These are phyloP conservation scores for Ogataea nakhonphanomensis DNA, from an alignment of 805 yeast species.

Conservation along the genomic window DNA sequence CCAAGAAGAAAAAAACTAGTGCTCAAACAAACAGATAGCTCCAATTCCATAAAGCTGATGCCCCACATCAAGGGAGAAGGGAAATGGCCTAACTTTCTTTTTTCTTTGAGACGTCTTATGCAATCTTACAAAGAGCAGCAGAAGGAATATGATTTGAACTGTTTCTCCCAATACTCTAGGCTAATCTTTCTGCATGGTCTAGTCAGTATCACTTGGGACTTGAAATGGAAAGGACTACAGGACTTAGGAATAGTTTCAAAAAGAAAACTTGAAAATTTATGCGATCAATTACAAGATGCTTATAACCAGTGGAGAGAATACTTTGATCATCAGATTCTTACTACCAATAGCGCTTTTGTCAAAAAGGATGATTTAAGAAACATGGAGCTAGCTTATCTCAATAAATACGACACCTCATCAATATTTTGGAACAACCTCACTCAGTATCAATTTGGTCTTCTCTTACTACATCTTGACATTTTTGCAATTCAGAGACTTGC, in stretches of 20 bases:
- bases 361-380: neutral
- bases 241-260: conserved; percentile 36
- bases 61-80: conserved; percentile 31
- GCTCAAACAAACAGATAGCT: conserved; percentile 1
- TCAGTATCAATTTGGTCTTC: conserved; percentile 13
- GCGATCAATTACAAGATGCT: conserved; percentile 31
- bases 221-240: conserved; percentile 21
- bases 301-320: conserved; percentile 36
- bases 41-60: conserved; percentile 11
- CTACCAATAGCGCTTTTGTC: conserved; percentile 6
- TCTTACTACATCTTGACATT: conserved; percentile 11
- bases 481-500: conserved; percentile 9
- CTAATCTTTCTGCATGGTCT: conserved; percentile 37
- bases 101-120: conserved; percentile 33
- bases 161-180: conserved; percentile 37
- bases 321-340: conserved; percentile 34
- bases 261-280: conserved; percentile 29
- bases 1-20: conserved; percentile 18
- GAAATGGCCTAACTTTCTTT: conserved; percentile 37
- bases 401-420: conserved; percentile 34
- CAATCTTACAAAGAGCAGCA: conserved; percentile 30
- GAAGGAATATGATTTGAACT: conserved; percentile 33
- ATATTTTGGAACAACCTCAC: conserved; percentile 30
- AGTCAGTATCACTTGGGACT: conserved; percentile 14
- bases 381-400: conserved; percentile 16